Conservation (phyloP, 2,329 filamentous ascomycete genomes). For the Fusarium phyllophilum region DNA sequence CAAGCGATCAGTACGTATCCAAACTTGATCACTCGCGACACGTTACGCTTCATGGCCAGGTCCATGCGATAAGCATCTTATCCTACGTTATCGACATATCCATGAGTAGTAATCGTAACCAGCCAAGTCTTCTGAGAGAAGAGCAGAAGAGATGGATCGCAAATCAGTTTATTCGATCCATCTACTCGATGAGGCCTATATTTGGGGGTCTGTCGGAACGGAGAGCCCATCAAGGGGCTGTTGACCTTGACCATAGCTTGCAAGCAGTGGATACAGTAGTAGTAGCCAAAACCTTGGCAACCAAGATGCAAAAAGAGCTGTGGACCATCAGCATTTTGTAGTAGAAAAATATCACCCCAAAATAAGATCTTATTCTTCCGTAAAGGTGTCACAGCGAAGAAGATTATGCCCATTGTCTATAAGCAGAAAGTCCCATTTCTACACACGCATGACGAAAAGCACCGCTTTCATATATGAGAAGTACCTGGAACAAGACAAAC, state of each 20-base stretch:
- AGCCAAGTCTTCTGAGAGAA: not conserved
- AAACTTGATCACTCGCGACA: conserved; percentile 22
- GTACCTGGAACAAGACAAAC: not conserved
- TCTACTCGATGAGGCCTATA: not conserved
- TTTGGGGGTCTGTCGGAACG: not conserved
- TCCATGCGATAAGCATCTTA: conserved; percentile 13
- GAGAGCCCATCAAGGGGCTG: not conserved
- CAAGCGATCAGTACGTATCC: conserved; percentile 2
- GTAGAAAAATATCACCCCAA: fast-evolving
- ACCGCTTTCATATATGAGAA: not conserved
- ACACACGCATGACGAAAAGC: fast-evolving
- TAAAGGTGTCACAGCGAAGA: not conserved
- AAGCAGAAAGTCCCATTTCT: not conserved
- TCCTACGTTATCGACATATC: not conserved
- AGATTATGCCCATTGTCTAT: not conserved
- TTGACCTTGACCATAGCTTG: not conserved
- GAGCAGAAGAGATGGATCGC: conserved; percentile 14
- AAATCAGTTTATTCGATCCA: conserved; percentile 4
- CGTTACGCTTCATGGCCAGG: conserved; percentile 3
- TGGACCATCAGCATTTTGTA: not conserved
- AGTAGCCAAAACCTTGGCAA: fast-evolving
- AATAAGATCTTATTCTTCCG: fast-evolving
- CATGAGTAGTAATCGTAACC: not conserved
- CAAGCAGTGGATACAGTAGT: not conserved
- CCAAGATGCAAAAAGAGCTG: not conserved